A percentile compares a stretch with the other conserved stretches of the same genome.
Conservation (phyloP, 2,329 filamentous ascomycete species). For the Scortechinia acanthostroma region DNA sequence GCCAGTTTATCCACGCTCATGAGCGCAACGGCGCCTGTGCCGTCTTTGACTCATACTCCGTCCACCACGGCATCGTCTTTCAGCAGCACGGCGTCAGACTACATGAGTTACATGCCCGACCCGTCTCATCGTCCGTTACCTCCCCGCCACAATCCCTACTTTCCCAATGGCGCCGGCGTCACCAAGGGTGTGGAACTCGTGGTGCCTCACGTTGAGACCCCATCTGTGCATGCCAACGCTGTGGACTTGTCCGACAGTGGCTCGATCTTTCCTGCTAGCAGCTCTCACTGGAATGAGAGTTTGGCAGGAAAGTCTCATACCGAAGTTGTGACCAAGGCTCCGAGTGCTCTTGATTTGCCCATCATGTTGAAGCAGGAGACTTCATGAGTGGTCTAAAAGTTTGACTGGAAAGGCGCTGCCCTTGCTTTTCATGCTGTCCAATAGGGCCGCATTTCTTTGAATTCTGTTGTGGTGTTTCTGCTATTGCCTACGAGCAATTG, state of each 20-base stretch:
- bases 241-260: background rate
- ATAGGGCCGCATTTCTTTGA: too few species aligned
- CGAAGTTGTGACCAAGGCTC: too few species aligned
- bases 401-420: too few species aligned
- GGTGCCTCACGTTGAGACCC: background rate
- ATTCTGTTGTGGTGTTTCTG: too few species aligned
- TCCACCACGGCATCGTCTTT: constrained; percentile 5
- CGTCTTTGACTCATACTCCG: constrained; percentile 7
- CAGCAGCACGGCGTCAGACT: background rate
- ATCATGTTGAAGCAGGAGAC: too few species aligned
- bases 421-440: too few species aligned
- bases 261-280: background rate
- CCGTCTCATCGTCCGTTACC: background rate
- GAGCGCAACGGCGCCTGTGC: constrained; percentile 3
- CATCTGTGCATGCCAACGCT: background rate
- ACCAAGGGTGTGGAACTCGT: background rate
- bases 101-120: background rate
- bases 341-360: too few species aligned
- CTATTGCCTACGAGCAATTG: too few species aligned
- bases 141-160: background rate
- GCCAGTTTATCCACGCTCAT: background rate
- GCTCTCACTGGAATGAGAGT: background rate
- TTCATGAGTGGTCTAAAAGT: too few species aligned
- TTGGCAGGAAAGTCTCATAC: too few species aligned
- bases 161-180: background rate